Evolutionary conservation across 202 grass and related monocot genomes (phyloP), one percentile per base, ranked within the genome.

Genomic region (Zizania palustris): DNA sequence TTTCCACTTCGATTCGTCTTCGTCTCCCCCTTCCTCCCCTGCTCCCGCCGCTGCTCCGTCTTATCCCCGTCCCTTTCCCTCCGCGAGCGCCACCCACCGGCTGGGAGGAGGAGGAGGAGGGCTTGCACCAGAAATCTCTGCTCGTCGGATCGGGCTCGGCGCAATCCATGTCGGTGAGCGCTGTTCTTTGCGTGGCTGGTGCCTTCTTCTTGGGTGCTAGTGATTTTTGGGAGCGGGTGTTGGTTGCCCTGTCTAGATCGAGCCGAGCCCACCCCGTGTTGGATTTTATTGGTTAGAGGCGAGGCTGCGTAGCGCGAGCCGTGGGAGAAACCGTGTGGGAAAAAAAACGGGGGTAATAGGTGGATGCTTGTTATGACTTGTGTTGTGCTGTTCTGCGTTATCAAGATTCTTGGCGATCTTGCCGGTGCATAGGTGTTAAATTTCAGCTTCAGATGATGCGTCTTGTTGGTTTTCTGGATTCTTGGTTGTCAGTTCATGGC

Each of bases 111-210:
- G 49, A 50, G 55, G 34, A 10, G 20, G 14, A 45, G 18, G 1
- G 15, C 46, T 71, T 64, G 63, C 63, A 64, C 41, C 76, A 37
- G 43, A 28, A 42, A 13, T 37, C 19, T 6, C 22, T 19, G 45
- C 36, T 41, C 40, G 37, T 22, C 19, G 65, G 64, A 70, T 76
- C 54, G 42, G 53, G 38, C 74, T 49, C 73, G 11, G 69, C 69
- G 67, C 76, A 55, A 67, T 79, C 85, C 82, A 91, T 91, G 89
- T 83, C 89, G 85, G 89, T 88, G 71, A 73, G 88, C 19, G 21
- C 45, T n/a, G 67, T 20, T 65, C 37, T 48, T 21, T 39, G 36
- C 43, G 34, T 8, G 6, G 14, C 35, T 20, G 33, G 0, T 6
- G 11, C 71, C 5, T 4, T 1, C 1, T 14, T 16, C 10, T 22